phyloP scores from a whole-genome alignment of 306 rosid genomes.

The Pyrus pyrifolia region DNA sequence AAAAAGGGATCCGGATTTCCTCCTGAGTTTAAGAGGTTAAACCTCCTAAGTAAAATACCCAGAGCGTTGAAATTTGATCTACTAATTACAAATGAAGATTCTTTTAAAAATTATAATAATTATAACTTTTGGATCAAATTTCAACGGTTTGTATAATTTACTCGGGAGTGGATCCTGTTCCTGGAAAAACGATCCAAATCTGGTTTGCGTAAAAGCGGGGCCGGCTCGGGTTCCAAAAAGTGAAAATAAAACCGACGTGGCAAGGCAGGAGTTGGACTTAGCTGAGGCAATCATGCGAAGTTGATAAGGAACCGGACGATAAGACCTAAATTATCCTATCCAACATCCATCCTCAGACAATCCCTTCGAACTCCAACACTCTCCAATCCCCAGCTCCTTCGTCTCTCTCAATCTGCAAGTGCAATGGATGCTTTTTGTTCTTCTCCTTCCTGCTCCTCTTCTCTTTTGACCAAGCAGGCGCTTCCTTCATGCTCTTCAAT shows the following conservation, averaged over 20 bases:
- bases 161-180: too few species aligned
- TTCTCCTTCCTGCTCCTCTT: background rate
- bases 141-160: too few species aligned
- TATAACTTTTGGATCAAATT: too few species aligned
- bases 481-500: slow-evolving; percentile 12
- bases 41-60: too few species aligned
- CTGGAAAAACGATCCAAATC: background rate
- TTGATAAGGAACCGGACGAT: slow-evolving; percentile 1
- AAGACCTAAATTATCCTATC: slow-evolving; percentile 11
- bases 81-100: too few species aligned
- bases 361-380: slow-evolving; percentile 14
- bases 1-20: too few species aligned
- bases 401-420: background rate
- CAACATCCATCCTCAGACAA: slow-evolving; percentile 7
- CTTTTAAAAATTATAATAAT: too few species aligned
- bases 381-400: slow-evolving; percentile 1
- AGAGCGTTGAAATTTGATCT: too few species aligned
- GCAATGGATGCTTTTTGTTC: slow-evolving; percentile 39
- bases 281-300: background rate
- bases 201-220: background rate
- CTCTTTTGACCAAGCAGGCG: slow-evolving; percentile 5
- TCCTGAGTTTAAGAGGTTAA: too few species aligned
- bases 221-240: background rate
- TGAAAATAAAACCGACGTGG: background rate
- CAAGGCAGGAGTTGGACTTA: background rate